Evolutionary conservation across 805 yeast genomes (phyloP).

Genomic region (Candida dajiaensis): DNA sequence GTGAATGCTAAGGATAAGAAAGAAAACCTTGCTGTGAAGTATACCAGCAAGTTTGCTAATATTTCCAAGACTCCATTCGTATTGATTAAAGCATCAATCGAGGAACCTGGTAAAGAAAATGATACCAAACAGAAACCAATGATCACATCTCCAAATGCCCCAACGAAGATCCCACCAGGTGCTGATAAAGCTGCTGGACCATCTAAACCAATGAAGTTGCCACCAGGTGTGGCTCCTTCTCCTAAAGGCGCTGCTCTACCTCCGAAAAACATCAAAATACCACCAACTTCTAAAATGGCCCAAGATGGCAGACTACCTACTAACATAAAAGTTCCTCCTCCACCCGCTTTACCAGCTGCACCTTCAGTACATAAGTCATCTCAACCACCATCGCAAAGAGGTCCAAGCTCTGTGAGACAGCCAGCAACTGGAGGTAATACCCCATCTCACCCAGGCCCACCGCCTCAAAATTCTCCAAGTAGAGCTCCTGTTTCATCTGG

Average conservation of each 20-base stretch:
- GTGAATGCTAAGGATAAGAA: slow-evolving; percentile 9
- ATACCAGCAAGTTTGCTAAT: slow-evolving; percentile 12
- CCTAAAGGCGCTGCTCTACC: background rate
- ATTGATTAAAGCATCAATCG: slow-evolving; percentile 3
- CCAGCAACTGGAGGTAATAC: background rate
- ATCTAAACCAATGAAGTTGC: background rate
- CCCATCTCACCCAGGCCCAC: background rate
- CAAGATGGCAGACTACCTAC: background rate
- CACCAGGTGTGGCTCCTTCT: slow-evolving; percentile 1
- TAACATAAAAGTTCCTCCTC: background rate
- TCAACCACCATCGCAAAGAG: background rate
- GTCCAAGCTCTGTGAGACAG: background rate
- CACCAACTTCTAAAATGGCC: background rate
- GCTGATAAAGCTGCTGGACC: background rate
- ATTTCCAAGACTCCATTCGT: slow-evolving; percentile 12
- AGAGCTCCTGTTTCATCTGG: background rate
- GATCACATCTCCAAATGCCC: background rate
- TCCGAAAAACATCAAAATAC: background rate
- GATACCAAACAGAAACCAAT: background rate
- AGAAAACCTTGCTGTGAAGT: slow-evolving; percentile 2
- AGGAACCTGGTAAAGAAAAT: background rate
- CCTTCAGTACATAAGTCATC: background rate
- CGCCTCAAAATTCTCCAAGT: background rate
- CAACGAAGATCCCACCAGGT: background rate
- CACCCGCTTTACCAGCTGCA: background rate